These are phyloP conservation scores for Amanita rimosa DNA, from an alignment of 768 basidiomycete genomes.

Conservation along the genomic window DNA sequence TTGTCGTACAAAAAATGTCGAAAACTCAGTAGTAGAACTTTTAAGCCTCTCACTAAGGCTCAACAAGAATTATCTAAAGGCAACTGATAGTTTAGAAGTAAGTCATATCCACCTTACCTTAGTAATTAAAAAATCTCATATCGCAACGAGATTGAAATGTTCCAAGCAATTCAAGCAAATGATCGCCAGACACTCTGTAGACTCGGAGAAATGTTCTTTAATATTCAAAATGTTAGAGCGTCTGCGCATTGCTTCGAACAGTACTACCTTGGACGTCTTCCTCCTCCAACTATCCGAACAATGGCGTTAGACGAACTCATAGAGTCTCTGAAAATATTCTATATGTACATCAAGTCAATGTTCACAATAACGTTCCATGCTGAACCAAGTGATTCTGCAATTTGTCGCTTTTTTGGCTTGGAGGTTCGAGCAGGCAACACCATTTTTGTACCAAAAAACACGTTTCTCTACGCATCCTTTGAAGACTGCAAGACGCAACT, in stretches of 20 bases:
- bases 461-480: neutral
- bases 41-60: conserved; percentile 15
- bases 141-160: conserved; percentile 11
- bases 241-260: conserved; percentile 3
- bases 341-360: neutral
- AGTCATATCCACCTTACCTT: neutral
- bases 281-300: neutral
- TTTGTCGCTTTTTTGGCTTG: neutral
- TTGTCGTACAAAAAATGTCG: conserved; percentile 9
- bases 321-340: conserved; percentile 11
- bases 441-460: neutral
- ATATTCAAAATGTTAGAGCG: conserved; percentile 10
- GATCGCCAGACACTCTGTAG: neutral
- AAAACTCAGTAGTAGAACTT: conserved; percentile 11
- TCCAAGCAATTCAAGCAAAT: conserved; percentile 6
- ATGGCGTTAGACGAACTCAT: conserved; percentile 7
- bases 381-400: neutral
- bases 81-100: conserved; percentile 9
- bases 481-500: neutral
- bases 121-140: neutral
- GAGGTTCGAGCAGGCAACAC: neutral
- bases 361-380: neutral
- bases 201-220: conserved; percentile 14
- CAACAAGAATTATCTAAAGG: conserved; percentile 8
- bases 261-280: neutral